A percentile compares a stretch with the other conserved stretches of the same genome.
Evolutionary conservation across 768 basidiomycete genomes (phyloP).

Genomic region (Chlorophyllum brunneum): DNA sequence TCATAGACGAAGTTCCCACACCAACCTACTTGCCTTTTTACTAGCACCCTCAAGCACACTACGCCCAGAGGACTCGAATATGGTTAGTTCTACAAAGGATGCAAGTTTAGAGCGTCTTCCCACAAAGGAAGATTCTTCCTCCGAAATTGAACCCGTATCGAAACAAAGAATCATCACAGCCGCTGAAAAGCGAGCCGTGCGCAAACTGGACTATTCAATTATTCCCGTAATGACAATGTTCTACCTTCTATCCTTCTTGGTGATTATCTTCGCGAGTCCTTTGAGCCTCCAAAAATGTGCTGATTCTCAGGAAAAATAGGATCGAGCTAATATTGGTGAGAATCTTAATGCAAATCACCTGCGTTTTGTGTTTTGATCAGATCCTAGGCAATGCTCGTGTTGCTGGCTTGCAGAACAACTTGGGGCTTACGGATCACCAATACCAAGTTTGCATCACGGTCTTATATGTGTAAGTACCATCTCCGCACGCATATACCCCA

Average conservation of each 20-base stretch:
- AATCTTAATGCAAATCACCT: not conserved
- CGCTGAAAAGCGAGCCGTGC: slow-evolving; percentile 20
- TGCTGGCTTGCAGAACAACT: slow-evolving; percentile 43
- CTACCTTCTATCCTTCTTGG: slow-evolving; percentile 35
- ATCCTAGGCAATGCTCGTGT: slow-evolving; percentile 41
- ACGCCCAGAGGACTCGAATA: too few relatives aligned
- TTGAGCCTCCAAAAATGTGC: not conserved
- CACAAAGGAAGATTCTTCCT: not conserved
- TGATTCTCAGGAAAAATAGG: slow-evolving; percentile 19
- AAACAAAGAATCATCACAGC: slow-evolving; percentile 11
- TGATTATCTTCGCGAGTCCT: slow-evolving; percentile 13
- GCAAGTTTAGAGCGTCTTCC: not conserved
- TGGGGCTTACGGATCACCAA: slow-evolving; percentile 34
- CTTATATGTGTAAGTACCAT: slow-evolving; percentile 25
- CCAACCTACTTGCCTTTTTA: not conserved
- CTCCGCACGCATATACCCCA: not conserved
- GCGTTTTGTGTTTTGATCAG: not conserved
- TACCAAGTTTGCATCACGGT: slow-evolving; percentile 34
- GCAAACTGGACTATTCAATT: slow-evolving; percentile 28
- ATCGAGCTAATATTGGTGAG: slow-evolving; percentile 33
- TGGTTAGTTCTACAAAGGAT: not conserved
- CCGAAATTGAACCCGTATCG: not conserved
- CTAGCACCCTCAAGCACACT: too few relatives aligned
- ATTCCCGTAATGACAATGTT: slow-evolving; percentile 35
- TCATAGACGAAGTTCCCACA: not conserved